phyloP scores from a whole-genome alignment of 169 alveolate species.

The Haemoproteus tartakovskyi region DNA sequence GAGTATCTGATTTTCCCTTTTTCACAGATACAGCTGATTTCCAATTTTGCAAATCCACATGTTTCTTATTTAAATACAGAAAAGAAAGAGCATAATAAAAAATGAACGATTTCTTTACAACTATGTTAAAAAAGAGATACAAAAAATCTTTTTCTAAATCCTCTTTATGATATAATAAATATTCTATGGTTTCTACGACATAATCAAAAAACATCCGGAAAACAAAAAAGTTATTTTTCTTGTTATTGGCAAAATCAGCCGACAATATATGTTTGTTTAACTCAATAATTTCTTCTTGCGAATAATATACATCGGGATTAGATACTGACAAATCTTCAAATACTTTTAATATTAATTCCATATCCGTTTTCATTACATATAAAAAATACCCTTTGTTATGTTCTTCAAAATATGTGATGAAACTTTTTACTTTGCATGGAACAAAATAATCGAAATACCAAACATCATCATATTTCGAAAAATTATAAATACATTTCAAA shows the following conservation, averaged over 20 bases:
- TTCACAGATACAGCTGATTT: neutral
- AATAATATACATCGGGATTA: slow-evolving; percentile 11
- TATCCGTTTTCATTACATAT: slow-evolving; percentile 9
- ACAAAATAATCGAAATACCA: slow-evolving; percentile 64
- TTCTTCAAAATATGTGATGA: slow-evolving; percentile 13
- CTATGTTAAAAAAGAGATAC: slow-evolving; percentile 34
- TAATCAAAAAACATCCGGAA: slow-evolving; percentile 40
- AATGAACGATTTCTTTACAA: slow-evolving; percentile 37
- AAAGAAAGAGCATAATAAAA: slow-evolving; percentile 33
- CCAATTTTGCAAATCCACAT: neutral
- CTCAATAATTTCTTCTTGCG: slow-evolving; percentile 52
- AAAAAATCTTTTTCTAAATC: slow-evolving; percentile 57
- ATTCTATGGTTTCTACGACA: slow-evolving; percentile 41
- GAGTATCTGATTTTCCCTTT: neutral
- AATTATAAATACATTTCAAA: slow-evolving; percentile 47
- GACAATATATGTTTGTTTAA: slow-evolving; percentile 12
- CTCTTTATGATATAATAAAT: slow-evolving; percentile 50
- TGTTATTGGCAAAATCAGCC: slow-evolving; percentile 8
- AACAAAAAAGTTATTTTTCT: slow-evolving; percentile 31
- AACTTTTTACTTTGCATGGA: slow-evolving; percentile 19
- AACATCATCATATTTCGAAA: slow-evolving; percentile 35
- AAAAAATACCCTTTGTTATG: slow-evolving; percentile 18
- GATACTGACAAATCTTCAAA: slow-evolving; percentile 3
- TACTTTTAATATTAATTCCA: slow-evolving; percentile 21
- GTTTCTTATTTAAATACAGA: slow-evolving; percentile 13